Percentiles rank a stretch among this genome's conserved stretches.
Conservation (phyloP, 257 asterid genomes). For the Cruciata laevipes region DNA sequence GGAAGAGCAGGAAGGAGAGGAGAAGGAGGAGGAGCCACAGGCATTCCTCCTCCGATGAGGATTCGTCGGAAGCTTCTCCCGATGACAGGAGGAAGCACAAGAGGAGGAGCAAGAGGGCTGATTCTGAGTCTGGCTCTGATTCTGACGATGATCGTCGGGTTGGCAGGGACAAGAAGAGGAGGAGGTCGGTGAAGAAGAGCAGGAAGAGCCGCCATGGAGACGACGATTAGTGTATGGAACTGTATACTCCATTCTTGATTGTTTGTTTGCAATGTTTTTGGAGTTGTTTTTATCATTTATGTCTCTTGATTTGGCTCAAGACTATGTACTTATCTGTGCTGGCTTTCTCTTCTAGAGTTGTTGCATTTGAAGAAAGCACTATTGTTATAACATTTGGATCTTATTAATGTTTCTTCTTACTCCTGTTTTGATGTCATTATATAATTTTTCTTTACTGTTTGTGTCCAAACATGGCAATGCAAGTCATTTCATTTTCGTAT, state of each 20-base stretch:
- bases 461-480: not conserved
- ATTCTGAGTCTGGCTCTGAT: slow-evolving; percentile 35
- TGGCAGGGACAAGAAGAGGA: slow-evolving; percentile 70
- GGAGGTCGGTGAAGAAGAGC: slow-evolving; percentile 61
- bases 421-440: not conserved
- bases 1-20: slow-evolving; percentile 11
- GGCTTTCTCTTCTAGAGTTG: not conserved
- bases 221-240: slow-evolving; percentile 27
- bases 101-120: slow-evolving; percentile 30
- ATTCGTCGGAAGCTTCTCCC: not conserved
- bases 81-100: slow-evolving; percentile 19
- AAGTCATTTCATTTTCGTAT: not conserved
- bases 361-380: not conserved
- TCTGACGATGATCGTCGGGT: slow-evolving; percentile 56
- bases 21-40: not conserved
- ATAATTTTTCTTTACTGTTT: not conserved
- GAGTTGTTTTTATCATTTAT: not conserved
- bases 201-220: slow-evolving; percentile 36
- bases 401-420: no score
- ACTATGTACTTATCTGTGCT: not conserved
- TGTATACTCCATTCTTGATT: not conserved
- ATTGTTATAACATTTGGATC: no score
- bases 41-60: slow-evolving; percentile 11
- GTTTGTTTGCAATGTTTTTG: not conserved
- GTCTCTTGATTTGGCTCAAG: not conserved